A percentile compares a stretch with the other conserved stretches of the same genome.
These are phyloP conservation scores for Scleromitrula shiraiana DNA, from an alignment of 2,329 filamentous ascomycete species.

Conservation along the genomic window DNA sequence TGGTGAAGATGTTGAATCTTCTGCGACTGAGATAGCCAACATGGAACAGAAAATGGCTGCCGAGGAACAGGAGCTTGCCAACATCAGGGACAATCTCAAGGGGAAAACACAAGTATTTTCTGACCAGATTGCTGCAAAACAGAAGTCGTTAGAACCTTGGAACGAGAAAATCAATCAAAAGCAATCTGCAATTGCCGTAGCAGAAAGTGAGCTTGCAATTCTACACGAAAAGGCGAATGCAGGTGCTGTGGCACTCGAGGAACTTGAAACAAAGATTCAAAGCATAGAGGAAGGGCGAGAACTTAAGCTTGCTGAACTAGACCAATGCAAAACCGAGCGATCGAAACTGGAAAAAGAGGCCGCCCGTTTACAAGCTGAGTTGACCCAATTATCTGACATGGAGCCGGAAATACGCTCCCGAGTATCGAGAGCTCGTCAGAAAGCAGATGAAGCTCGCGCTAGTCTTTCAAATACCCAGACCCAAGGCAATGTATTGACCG, in stretches of 20 bases:
- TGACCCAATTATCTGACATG: conserved; percentile 63
- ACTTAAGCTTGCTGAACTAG: conserved; percentile 65
- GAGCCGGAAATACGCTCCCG: conserved; percentile 78
- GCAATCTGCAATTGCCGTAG: conserved; percentile 86
- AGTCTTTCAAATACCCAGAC: conserved; percentile 86
- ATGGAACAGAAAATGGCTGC: conserved; percentile 68
- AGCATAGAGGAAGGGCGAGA: conserved; percentile 63
- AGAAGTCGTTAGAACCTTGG: conserved; percentile 94
- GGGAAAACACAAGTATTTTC: conserved; percentile 95
- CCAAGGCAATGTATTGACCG: conserved; percentile 84
- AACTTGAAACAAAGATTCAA: conserved; percentile 71
- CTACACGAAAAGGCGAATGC: conserved; percentile 83
- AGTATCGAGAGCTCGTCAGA: conserved; percentile 83
- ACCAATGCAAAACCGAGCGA: conserved; percentile 68
- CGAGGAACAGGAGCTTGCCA: conserved; percentile 74
- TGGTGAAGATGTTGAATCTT: conserved; percentile 67
- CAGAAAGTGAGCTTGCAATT: conserved; percentile 89
- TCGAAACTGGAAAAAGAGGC: conserved; percentile 66
- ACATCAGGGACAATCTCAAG: conserved; percentile 81
- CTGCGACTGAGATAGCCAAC: conserved; percentile 62
- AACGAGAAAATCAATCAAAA: conserved; percentile 95
- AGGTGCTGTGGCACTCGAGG: conserved; percentile 74
- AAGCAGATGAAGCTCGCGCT: conserved; percentile 89
- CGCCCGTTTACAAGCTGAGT: conserved; percentile 60
- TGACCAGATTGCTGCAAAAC: conserved; percentile 83